Evolutionary conservation across 192 early-diverging fungal genomes (phyloP), one percentile per base, ranked within the genome.

Genomic region (Coemansia sp.): DNA sequence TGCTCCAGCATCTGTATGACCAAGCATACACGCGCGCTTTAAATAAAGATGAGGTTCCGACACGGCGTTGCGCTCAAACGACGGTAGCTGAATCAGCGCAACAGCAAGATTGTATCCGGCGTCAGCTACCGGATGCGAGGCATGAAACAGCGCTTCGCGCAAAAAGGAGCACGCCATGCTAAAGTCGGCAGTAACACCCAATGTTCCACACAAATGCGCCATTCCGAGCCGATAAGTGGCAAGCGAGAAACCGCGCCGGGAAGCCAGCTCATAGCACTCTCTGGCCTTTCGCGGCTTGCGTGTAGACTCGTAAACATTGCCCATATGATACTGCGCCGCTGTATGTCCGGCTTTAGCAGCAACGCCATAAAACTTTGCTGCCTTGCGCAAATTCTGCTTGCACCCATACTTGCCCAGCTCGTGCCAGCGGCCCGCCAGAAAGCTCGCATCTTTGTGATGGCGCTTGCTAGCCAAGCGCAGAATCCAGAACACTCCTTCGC

Each of bases 401-500:
- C 69, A 82, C 29, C 80, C 73, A 51, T 82, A 82, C 31, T 82
- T 75, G 59, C 74, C 73, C 29, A 76, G 67, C 67, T 82, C 74
- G 27, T 73, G 62, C 80, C 80, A 82, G 29, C 74, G 73, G 1
- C 74, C 80, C n/a, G 75, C 74, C 57, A 82, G 35, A 47, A 77
- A 82, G 59, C 80, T 69, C 1, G 80, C 48, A 10, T 69, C 71
- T 23, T 61, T 62, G 57, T 77, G 67, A n/a, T 63, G 57, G 43
- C 55, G 69, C 29, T 81, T 81, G 59, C 48, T 67, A 8, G 80
- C 80, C 48, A 82, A 48, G 10, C 71, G 74, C 41, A 70, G 48
- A 49, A 82, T 82, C 80, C 80, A 82, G 55, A 73, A 82, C 8
- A 82, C 74, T 29, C 80, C 80, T 45, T 82, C 74, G 29, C 71